Conservation (phyloP, 495 filamentous ascomycete species). For the Trichoderma reesei region DNA sequence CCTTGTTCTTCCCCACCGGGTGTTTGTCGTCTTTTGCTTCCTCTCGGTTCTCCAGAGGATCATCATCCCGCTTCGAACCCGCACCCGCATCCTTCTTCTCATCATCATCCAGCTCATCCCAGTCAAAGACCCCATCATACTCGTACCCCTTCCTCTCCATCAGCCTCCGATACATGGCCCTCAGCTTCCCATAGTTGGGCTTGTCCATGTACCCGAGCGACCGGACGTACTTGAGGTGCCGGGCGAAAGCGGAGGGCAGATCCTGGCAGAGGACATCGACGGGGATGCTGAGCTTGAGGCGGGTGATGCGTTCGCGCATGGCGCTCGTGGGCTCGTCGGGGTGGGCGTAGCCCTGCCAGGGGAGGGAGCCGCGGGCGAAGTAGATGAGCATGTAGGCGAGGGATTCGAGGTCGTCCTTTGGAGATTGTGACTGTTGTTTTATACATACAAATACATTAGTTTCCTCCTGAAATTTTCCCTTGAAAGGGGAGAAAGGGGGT, state of each 20-base stretch:
- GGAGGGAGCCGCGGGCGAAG: slow-evolving; percentile 29
- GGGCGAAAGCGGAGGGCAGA: slow-evolving; percentile 19
- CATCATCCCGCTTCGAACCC: too few species aligned
- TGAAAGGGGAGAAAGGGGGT: too few species aligned
- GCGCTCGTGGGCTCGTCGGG: slow-evolving; percentile 1
- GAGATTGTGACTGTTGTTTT: slow-evolving; percentile 24
- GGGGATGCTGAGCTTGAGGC: slow-evolving; percentile 19
- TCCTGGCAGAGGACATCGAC: slow-evolving; percentile 17
- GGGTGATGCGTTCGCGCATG: slow-evolving; percentile 14
- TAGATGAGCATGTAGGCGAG: slow-evolving; percentile 33
- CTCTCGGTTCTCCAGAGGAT: too few species aligned
- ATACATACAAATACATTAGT: slow-evolving; percentile 16
- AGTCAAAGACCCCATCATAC: slow-evolving; percentile 26
- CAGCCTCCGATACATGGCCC: slow-evolving; percentile 20
- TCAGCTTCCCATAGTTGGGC: slow-evolving; percentile 23
- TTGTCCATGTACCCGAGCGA: slow-evolving; percentile 20
- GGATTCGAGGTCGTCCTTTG: slow-evolving; percentile 30
- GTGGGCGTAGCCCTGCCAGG: slow-evolving; percentile 24
- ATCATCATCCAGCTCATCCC: background rate
- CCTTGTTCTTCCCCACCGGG: background rate
- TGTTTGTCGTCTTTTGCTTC: background rate
- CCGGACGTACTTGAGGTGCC: slow-evolving; percentile 21
- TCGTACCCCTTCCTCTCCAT: slow-evolving; percentile 23
- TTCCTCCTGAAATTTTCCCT: too few species aligned
- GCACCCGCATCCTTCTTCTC: too few species aligned